These are phyloP conservation scores for Chlorella ohadii DNA, from an alignment of 139 green algal species.

Conservation along the genomic window DNA sequence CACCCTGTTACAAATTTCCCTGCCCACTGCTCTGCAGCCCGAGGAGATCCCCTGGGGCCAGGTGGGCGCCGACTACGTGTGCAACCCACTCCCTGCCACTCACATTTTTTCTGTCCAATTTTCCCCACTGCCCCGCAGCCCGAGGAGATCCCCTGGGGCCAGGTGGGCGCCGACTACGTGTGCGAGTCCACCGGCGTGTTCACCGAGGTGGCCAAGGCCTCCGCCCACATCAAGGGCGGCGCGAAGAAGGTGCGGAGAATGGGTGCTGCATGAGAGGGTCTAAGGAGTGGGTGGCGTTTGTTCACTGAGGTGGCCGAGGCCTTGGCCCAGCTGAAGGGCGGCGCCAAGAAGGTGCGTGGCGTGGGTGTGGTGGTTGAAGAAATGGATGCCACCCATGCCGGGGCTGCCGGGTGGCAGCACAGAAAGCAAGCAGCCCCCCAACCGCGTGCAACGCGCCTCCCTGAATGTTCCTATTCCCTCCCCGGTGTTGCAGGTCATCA, in stretches of 20 bases:
- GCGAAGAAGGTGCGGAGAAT: constrained; percentile 87
- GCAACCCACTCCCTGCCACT: too few relatives aligned
- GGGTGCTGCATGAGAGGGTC: too few relatives aligned
- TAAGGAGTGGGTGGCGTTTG: too few relatives aligned
- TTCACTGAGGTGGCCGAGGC: too few relatives aligned
- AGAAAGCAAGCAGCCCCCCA: too few relatives aligned
- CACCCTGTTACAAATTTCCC: too few relatives aligned
- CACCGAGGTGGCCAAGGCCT: constrained; percentile 85
- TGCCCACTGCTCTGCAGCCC: constrained; percentile 71
- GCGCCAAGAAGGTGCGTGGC: constrained; percentile 89
- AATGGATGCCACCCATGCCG: too few relatives aligned
- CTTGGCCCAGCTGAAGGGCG: constrained; percentile 78
- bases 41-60: constrained; percentile 86
- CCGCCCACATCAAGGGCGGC: constrained; percentile 83
- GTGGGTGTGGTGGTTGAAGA: too few relatives aligned
- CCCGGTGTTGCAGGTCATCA: constrained; percentile 88
- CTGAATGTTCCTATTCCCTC: too few relatives aligned
- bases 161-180: constrained; percentile 82
- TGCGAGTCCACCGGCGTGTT: constrained; percentile 96
- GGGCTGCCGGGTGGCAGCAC: too few relatives aligned
- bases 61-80: constrained; percentile 76
- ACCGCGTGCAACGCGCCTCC: too few relatives aligned
- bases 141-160: constrained; percentile 87
- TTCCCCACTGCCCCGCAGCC: constrained; percentile 63
- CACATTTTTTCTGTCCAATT: too few relatives aligned